These are phyloP conservation scores for Suhomyces kilbournensis DNA, from an alignment of 805 yeast genomes.

Conservation along the genomic window DNA sequence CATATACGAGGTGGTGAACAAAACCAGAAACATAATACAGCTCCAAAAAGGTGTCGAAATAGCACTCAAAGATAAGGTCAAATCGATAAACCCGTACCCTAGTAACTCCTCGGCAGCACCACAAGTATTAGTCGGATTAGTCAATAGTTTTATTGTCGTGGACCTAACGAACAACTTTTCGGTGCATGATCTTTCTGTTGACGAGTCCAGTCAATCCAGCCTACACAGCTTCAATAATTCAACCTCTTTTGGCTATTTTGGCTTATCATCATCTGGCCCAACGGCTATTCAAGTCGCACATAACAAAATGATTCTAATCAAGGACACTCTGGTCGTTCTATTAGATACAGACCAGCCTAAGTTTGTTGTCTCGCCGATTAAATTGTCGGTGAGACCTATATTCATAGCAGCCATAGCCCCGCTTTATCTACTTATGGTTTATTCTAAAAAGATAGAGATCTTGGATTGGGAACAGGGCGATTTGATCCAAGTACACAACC, in stretches of 20 bases:
- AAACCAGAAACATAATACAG: conserved; percentile 29
- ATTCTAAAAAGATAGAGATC: conserved; percentile 32
- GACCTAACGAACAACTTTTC: conserved; percentile 18
- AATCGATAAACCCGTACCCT: conserved; percentile 14
- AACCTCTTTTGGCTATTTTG: conserved; percentile 39
- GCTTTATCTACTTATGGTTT: conserved; percentile 29
- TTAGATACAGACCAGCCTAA: conserved; percentile 8
- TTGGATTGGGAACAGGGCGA: conserved; percentile 35
- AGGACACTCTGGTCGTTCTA: conserved; percentile 30
- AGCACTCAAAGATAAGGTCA: conserved; percentile 29
- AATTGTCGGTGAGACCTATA: conserved; percentile 24
- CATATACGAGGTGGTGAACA: conserved; percentile 24
- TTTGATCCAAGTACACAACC: conserved; percentile 31
- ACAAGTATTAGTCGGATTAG: conserved; percentile 20
- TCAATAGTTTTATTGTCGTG: conserved; percentile 25
- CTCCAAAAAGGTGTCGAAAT: conserved; percentile 24
- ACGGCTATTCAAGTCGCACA: conserved; percentile 16
- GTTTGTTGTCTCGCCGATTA: conserved; percentile 18
- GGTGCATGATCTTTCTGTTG: conserved; percentile 16
- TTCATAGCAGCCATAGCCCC: conserved; percentile 28
- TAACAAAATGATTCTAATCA: conserved; percentile 21
- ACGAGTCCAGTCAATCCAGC: conserved; percentile 15
- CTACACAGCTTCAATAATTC: conserved; percentile 17
- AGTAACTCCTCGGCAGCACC: conserved; percentile 5
- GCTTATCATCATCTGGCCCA: conserved; percentile 31